These are phyloP conservation scores for Colletotrichum eremochloae DNA, from an alignment of 2,329 filamentous ascomycete genomes.

Conservation along the genomic window DNA sequence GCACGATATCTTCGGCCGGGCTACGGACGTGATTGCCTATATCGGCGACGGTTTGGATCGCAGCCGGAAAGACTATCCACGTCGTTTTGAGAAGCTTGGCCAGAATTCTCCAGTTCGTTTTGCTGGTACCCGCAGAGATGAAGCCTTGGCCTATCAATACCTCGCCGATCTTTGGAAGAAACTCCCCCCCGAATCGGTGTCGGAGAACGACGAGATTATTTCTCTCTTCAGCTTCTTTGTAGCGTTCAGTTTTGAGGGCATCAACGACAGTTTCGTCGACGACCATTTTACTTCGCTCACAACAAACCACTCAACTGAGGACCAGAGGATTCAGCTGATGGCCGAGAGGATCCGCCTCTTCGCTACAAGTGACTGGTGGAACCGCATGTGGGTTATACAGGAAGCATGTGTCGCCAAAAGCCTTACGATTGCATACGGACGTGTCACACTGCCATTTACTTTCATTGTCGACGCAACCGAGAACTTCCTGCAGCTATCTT, in stretches of 20 bases:
- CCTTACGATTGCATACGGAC: constrained; percentile 31
- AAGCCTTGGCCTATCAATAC: not conserved
- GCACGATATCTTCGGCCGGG: constrained; percentile 31
- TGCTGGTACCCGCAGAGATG: not conserved
- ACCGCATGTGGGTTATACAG: constrained; percentile 43
- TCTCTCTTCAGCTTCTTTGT: constrained; percentile 14
- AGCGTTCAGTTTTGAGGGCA: not conserved
- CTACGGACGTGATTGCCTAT: constrained; percentile 24
- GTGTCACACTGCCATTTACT: constrained; percentile 20
- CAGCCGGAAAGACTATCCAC: constrained; percentile 19
- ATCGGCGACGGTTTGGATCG: constrained; percentile 33
- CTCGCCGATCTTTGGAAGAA: constrained; percentile 1
- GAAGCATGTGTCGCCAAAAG: constrained; percentile 39
- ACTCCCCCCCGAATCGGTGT: not conserved
- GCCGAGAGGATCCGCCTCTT: constrained; percentile 21
- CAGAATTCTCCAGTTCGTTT: not conserved
- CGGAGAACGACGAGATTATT: constrained; percentile 22
- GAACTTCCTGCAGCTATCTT: not conserved
- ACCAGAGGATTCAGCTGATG: not conserved
- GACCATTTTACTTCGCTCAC: not conserved
- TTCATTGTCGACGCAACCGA: not conserved
- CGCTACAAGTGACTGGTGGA: constrained; percentile 36
- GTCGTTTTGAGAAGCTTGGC: constrained; percentile 12
- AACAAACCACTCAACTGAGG: not conserved
- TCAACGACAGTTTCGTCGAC: not conserved